Conservation (phyloP, 192 early-diverging fungal genomes). For the Coemansia sp. region DNA sequence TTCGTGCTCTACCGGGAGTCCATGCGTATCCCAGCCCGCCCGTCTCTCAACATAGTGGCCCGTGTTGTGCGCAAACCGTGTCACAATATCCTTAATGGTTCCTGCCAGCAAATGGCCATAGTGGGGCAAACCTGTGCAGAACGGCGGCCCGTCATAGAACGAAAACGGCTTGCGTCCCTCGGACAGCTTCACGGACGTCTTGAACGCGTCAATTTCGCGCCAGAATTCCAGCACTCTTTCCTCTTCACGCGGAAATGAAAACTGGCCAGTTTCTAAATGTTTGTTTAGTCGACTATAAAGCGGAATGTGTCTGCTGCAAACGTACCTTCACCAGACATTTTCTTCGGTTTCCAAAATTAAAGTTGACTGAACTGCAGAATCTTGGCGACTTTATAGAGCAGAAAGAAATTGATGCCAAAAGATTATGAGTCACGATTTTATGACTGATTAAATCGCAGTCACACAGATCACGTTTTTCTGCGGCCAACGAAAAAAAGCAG, state of each 20-base stretch:
- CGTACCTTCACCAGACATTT: constrained; percentile 12
- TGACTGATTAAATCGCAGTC: constrained; percentile 5
- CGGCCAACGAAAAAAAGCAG: constrained; percentile 15
- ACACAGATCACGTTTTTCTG: not conserved
- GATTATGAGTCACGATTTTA: constrained; percentile 1
- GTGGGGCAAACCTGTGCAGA: constrained; percentile 97
- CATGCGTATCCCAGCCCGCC: constrained; percentile 89
- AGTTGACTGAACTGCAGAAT: not conserved
- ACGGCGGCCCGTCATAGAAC: constrained; percentile 99
- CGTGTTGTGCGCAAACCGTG: constrained; percentile 90
- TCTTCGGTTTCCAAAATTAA: not conserved
- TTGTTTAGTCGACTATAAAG: not conserved
- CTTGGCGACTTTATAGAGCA: not conserved
- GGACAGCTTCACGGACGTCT: constrained; percentile 84
- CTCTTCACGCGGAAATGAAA: constrained; percentile 94
- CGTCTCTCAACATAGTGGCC: constrained; percentile 97
- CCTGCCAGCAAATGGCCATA: constrained; percentile 98
- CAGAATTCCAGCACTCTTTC: constrained; percentile 91
- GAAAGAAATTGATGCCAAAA: not conserved
- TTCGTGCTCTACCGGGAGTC: constrained; percentile 89
- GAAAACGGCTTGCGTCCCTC: constrained; percentile 82
- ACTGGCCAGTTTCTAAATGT: constrained; percentile 33
- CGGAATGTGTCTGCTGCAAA: not conserved
- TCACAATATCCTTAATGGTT: constrained; percentile 99
- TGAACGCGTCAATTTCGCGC: constrained; percentile 97